A percentile compares a stretch with the other conserved stretches of the same genome.
Evolutionary conservation across 2,329 filamentous ascomycete species (phyloP).

Genomic region (Stagonosporopsis rhizophila): DNA sequence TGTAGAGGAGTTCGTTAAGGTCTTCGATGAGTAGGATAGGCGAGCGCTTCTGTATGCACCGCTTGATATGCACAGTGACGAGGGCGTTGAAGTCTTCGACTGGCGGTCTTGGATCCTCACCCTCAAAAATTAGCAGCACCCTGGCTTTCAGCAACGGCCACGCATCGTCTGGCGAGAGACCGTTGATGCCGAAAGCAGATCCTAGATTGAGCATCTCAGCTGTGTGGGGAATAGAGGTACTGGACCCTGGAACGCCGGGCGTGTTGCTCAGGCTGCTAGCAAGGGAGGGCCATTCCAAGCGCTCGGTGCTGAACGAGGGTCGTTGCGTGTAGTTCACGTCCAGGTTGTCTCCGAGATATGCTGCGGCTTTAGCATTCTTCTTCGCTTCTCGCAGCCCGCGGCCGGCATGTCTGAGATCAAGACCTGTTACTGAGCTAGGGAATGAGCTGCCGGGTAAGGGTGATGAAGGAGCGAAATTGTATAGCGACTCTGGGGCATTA

Average conservation of each 20-base stretch:
- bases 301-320: slow-evolving; percentile 49
- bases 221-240: slow-evolving; percentile 40
- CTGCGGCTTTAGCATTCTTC: slow-evolving; percentile 59
- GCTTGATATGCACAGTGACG: slow-evolving; percentile 79
- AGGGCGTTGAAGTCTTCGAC: slow-evolving; percentile 84
- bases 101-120: slow-evolving; percentile 78
- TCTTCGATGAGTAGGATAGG: slow-evolving; percentile 78
- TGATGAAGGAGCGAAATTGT: slow-evolving; percentile 79
- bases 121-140: slow-evolving; percentile 79
- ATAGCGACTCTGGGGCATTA: slow-evolving; percentile 75
- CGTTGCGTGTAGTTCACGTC: slow-evolving; percentile 47
- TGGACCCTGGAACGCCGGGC: slow-evolving; percentile 31
- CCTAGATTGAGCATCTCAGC: slow-evolving; percentile 55
- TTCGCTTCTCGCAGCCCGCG: slow-evolving; percentile 78
- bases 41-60: slow-evolving; percentile 75
- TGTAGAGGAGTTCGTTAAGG: slow-evolving; percentile 74
- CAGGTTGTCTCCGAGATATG: slow-evolving; percentile 43
- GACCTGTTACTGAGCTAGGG: slow-evolving; percentile 79
- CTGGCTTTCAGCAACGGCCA: slow-evolving; percentile 82
- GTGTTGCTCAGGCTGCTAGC: slow-evolving; percentile 34
- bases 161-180: slow-evolving; percentile 71
- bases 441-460: slow-evolving; percentile 74
- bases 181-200: slow-evolving; percentile 56
- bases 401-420: slow-evolving; percentile 80
- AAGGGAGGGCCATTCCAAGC: slow-evolving; percentile 47